These are phyloP conservation scores for Trametes meyenii DNA, from an alignment of 768 basidiomycete genomes.

Conservation along the genomic window DNA sequence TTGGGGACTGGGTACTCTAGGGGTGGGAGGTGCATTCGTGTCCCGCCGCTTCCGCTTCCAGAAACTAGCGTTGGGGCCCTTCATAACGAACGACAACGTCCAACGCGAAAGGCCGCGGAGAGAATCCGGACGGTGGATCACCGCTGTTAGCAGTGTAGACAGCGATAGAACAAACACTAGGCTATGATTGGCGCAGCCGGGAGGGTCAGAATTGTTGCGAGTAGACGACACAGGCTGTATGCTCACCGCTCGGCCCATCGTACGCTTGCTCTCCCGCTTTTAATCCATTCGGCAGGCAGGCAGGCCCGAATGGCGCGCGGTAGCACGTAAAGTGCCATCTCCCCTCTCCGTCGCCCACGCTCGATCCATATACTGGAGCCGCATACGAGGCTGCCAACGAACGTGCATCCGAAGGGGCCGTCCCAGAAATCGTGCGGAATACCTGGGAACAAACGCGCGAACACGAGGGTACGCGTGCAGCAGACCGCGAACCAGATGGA, in stretches of 20 bases:
- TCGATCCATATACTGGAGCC: conserved; percentile 82
- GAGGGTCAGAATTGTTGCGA: not conserved
- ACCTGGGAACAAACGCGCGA: conserved; percentile 64
- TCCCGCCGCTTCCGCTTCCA: conserved; percentile 43
- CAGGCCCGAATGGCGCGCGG: conserved; percentile 68
- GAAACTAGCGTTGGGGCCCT: conserved; percentile 57
- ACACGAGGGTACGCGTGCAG: conserved; percentile 62
- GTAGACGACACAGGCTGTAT: not conserved
- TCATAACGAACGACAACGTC: conserved; percentile 67
- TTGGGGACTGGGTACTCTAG: conserved; percentile 6
- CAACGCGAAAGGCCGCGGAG: conserved; percentile 76
- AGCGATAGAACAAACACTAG: conserved; percentile 64
- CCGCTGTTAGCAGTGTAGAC: conserved; percentile 65
- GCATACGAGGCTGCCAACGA: conserved; percentile 69
- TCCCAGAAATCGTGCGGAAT: conserved; percentile 83
- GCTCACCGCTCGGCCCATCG: conserved; percentile 59
- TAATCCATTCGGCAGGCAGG: conserved; percentile 58
- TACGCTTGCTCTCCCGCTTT: conserved; percentile 44
- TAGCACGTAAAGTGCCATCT: conserved; percentile 80
- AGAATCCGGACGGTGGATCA: conserved; percentile 60
- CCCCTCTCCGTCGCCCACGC: conserved; percentile 67
- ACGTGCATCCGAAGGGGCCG: conserved; percentile 68
- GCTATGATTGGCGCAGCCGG: conserved; percentile 37
- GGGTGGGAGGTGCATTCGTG: conserved; percentile 17
- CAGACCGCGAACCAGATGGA: conserved; percentile 75